Conservation (phyloP, 257 asterid species). For the Mentha longifolia region DNA sequence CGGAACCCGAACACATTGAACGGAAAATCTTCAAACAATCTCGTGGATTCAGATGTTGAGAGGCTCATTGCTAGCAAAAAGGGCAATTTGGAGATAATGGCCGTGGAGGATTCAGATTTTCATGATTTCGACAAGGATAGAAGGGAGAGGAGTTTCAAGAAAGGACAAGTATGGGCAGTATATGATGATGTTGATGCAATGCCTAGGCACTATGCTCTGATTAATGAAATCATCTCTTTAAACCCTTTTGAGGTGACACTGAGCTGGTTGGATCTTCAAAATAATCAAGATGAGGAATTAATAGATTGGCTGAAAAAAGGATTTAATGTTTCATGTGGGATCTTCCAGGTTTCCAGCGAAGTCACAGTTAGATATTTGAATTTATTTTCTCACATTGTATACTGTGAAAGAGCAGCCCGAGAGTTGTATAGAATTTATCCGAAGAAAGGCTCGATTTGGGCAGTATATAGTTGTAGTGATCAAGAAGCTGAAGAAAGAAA, state of each 20-base stretch:
- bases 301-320: slow-evolving; percentile 50
- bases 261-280: slow-evolving; percentile 65
- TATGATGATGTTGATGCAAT: slow-evolving; percentile 78
- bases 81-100: slow-evolving; percentile 50
- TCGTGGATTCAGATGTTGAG: slow-evolving; percentile 34
- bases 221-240: slow-evolving; percentile 60
- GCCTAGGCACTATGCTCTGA: slow-evolving; percentile 85
- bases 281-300: slow-evolving; percentile 45
- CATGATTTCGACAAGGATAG: slow-evolving; percentile 79
- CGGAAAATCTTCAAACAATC: slow-evolving; percentile 26
- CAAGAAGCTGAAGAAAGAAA: slow-evolving; percentile 37
- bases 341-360: slow-evolving; percentile 59
- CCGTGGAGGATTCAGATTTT: slow-evolving; percentile 62
- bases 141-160: slow-evolving; percentile 68
- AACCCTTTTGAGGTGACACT: slow-evolving; percentile 72
- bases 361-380: slow-evolving; percentile 55
- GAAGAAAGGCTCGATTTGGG: slow-evolving; percentile 91
- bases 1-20: slow-evolving; percentile 28
- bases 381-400: slow-evolving; percentile 70
- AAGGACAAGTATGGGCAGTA: slow-evolving; percentile 93
- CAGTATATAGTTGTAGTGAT: slow-evolving; percentile 43
- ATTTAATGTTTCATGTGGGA: slow-evolving; percentile 68
- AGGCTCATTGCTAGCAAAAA: slow-evolving; percentile 36
- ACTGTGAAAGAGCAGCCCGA: slow-evolving; percentile 75
- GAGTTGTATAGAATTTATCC: slow-evolving; percentile 73